phyloP scores from a whole-genome alignment of 257 asterid species.

The Ilex asprella region DNA sequence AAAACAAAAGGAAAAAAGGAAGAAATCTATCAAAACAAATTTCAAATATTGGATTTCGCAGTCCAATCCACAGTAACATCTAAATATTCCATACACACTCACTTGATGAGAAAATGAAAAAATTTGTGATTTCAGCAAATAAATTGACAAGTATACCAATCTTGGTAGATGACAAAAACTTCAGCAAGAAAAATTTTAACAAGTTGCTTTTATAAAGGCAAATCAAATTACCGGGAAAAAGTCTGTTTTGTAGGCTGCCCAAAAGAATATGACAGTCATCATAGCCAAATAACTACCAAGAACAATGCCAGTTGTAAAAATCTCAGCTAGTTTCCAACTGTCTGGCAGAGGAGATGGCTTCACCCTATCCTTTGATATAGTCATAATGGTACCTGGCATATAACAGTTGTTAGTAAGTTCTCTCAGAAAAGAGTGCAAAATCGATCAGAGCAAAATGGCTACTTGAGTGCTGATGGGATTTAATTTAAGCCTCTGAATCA shows the following conservation, averaged over 20 bases:
- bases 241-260: constrained; percentile 54
- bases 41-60: too few species aligned
- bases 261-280: constrained; percentile 66
- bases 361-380: constrained; percentile 61
- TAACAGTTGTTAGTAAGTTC: too few species aligned
- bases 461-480: too few species aligned
- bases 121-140: background rate
- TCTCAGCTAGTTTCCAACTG: constrained; percentile 63
- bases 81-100: too few species aligned
- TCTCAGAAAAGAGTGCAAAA: too few species aligned
- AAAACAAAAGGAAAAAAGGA: too few species aligned
- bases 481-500: too few species aligned
- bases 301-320: constrained; percentile 48
- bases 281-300: constrained; percentile 60
- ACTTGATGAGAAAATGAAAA: background rate
- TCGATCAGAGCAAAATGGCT: too few species aligned
- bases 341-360: constrained; percentile 67
- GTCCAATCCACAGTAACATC: too few species aligned
- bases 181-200: background rate
- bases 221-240: constrained; percentile 40
- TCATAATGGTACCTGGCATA: constrained; percentile 51
- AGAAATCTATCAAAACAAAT: too few species aligned
- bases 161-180: too few species aligned
- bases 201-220: background rate
- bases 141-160: background rate